Conservation (phyloP, 2,329 filamentous ascomycete species). For the Colletotrichum shisoi region DNA sequence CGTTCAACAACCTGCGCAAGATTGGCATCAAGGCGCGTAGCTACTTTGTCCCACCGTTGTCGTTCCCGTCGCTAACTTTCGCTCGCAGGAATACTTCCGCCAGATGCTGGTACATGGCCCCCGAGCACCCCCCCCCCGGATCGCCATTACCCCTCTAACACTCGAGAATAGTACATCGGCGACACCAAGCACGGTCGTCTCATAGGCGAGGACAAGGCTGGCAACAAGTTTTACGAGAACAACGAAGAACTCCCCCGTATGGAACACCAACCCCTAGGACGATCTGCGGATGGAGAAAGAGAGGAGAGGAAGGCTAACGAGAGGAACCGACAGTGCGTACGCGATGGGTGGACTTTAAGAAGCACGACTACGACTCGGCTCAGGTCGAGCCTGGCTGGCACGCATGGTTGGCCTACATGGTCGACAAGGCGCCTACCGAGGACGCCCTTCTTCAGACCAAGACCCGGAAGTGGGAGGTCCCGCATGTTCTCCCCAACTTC, state of each 20-base stretch:
- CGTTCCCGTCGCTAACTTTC: slow-evolving; percentile 34
- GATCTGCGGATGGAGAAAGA: slow-evolving; percentile 15
- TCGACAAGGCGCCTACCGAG: slow-evolving; percentile 82
- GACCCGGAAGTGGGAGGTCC: slow-evolving; percentile 77
- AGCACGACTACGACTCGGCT: slow-evolving; percentile 79
- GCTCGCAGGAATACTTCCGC: slow-evolving; percentile 79
- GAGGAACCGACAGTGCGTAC: slow-evolving; percentile 74
- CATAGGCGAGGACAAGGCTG: slow-evolving; percentile 85
- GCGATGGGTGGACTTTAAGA: slow-evolving; percentile 96
- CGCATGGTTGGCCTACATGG: slow-evolving; percentile 93
- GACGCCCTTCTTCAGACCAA: slow-evolving; percentile 76
- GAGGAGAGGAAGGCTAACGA: slow-evolving; percentile 33
- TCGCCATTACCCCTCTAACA: slow-evolving; percentile 34
- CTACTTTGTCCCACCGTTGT: background rate
- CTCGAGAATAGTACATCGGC: slow-evolving; percentile 65
- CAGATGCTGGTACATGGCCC: slow-evolving; percentile 84
- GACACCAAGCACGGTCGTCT: slow-evolving; percentile 94
- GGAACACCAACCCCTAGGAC: slow-evolving; percentile 44
- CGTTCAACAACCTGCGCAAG: slow-evolving; percentile 83
- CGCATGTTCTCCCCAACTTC: slow-evolving; percentile 73
- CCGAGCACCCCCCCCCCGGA: slow-evolving; percentile 40
- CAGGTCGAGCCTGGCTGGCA: slow-evolving; percentile 98
- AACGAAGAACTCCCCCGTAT: slow-evolving; percentile 88
- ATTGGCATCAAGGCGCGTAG: slow-evolving; percentile 81
- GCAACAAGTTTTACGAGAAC: slow-evolving; percentile 99